Base-by-base conservation (phyloP, 768 basidiomycete genomes). In the Podaxis sp. region DNA sequence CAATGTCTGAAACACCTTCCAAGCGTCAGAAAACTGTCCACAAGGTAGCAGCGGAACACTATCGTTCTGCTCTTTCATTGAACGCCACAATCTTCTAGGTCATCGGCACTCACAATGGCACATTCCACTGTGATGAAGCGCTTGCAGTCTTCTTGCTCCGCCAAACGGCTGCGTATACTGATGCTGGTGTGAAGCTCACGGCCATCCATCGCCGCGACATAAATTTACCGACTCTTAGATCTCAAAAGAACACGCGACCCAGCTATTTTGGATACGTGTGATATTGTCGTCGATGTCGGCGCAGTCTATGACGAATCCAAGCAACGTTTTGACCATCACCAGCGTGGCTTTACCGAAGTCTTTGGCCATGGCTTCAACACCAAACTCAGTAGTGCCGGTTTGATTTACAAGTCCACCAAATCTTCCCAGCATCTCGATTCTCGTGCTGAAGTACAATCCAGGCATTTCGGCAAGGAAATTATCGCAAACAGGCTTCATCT, bases 91-190 rank as follows among this genome's bases (percentile, higher is more conserved):
- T 46, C 35, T 28, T 62, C 13, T 62, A 93, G 91, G 74, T 86
- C 42, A 96, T 98, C 68, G 95, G 95, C 36, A 97, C 95, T 1
- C 95, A 98, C 73, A 93, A 90, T 61, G 95, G 95, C 16, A 93
- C 93, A 0, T 98, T 98, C 71, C 95, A 99, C 68, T 95, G 93
- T 72, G 96, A 99, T 67, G 96, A 99, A 76, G 94, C 95, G 0
- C 82, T 98, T 35, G 97, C 96, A 0, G 91, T 96, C 16, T 95
- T 89, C 72, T 81, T 99, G 64, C 79, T 99, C 32, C 86, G 86
- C 52, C 85, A 85, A 66, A 95, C 94, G 1, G 73, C 82, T 16
- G 75, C 82, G 7, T 99, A 91, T 74, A 83, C 80, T 40, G 81
- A 86, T 70, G 88, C 94, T 67, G 85, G 93, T 91, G 64, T 59